These are phyloP conservation scores for Ophiostoma himal-ulmi DNA, from an alignment of 2,329 filamentous ascomycete genomes.

Conservation along the genomic window DNA sequence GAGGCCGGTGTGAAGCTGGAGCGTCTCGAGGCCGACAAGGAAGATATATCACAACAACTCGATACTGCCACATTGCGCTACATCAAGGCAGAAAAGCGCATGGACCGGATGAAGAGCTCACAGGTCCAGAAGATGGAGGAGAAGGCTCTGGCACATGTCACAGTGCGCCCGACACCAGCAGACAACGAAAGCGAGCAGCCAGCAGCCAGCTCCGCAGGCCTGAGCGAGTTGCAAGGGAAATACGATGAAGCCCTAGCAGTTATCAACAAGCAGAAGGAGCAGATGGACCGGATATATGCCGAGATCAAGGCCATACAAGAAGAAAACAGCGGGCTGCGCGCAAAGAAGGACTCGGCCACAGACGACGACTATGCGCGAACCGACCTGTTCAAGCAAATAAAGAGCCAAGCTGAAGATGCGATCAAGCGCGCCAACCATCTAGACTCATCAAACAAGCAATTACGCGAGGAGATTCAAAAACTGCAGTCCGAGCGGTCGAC, in stretches of 20 bases:
- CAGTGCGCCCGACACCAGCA: constrained; percentile 40
- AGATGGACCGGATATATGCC: constrained; percentile 69
- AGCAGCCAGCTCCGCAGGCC: constrained; percentile 47
- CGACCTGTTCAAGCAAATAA: constrained; percentile 88
- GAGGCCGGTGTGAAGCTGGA: constrained; percentile 71
- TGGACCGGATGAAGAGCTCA: constrained; percentile 81
- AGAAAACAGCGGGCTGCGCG: constrained; percentile 69
- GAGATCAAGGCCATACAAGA: constrained; percentile 71
- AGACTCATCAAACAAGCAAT: constrained; percentile 77
- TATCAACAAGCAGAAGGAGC: constrained; percentile 78
- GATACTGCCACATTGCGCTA: constrained; percentile 86
- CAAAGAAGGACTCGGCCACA: constrained; percentile 63
- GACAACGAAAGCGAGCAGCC: constrained; percentile 49
- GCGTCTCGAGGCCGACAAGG: constrained; percentile 68
- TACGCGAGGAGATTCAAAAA: constrained; percentile 80
- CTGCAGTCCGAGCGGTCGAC: constrained; percentile 76
- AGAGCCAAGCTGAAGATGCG: constrained; percentile 83
- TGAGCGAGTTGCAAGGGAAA: constrained; percentile 65
- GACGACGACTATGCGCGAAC: constrained; percentile 94
- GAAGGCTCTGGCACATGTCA: constrained; percentile 69
- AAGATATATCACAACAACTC: constrained; percentile 76
- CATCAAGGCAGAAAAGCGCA: constrained; percentile 89
- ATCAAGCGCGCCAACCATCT: constrained; percentile 88
- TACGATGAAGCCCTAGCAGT: constrained; percentile 72
- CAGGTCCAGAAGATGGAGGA: constrained; percentile 90